These are phyloP conservation scores for Fusarium secorum DNA, from an alignment of 2,329 filamentous ascomycete species.

Conservation along the genomic window DNA sequence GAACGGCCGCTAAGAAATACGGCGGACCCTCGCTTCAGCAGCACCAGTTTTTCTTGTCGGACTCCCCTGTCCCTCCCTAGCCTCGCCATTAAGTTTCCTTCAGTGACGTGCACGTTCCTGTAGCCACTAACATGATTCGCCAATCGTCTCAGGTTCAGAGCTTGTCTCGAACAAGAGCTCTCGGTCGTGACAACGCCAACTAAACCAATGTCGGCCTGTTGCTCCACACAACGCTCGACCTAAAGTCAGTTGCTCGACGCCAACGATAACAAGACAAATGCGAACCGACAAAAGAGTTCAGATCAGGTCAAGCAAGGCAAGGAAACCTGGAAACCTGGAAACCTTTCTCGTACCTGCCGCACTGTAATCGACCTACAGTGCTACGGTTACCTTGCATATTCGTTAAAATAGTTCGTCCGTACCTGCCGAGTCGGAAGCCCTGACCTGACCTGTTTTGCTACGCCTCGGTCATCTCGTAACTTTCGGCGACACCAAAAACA, in stretches of 20 bases:
- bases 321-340: slow-evolving; percentile 4
- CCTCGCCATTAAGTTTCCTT: slow-evolving; percentile 13
- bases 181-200: slow-evolving; percentile 5
- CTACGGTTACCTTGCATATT: not conserved
- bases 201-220: slow-evolving; percentile 9
- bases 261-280: slow-evolving; percentile 18
- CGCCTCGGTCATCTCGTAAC: slow-evolving; percentile 18
- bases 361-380: not conserved
- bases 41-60: not conserved
- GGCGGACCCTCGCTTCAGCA: slow-evolving; percentile 6
- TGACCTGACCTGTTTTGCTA: slow-evolving; percentile 4
- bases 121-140: slow-evolving; percentile 15
- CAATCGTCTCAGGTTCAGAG: slow-evolving; percentile 24
- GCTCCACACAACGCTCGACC: slow-evolving; percentile 22
- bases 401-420: slow-evolving; percentile 8
- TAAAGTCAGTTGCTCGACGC: slow-evolving; percentile 14
- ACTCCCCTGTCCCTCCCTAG: not conserved
- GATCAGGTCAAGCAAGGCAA: slow-evolving; percentile 11
- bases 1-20: slow-evolving; percentile 26
- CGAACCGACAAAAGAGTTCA: slow-evolving; percentile 13
- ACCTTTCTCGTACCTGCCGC: slow-evolving; percentile 1
- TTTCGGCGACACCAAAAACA: slow-evolving; percentile 15
- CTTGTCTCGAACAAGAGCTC: slow-evolving; percentile 29
- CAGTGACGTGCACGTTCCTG: slow-evolving; percentile 34
- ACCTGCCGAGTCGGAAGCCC: slow-evolving; percentile 13